These are phyloP conservation scores for Brassica incana DNA, from an alignment of 345 rosid genomes.

Conservation along the genomic window DNA sequence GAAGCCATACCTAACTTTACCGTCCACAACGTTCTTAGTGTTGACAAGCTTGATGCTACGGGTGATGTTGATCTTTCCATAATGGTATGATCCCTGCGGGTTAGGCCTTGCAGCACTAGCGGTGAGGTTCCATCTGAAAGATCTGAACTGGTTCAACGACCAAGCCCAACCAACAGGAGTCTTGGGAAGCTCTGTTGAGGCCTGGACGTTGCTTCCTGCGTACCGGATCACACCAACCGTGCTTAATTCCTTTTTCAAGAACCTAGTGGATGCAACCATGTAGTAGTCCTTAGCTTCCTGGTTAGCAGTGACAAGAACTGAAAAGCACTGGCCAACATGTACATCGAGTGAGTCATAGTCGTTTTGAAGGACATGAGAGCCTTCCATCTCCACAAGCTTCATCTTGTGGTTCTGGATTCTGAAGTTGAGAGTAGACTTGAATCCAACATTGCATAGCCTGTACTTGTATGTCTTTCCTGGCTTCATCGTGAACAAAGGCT, in stretches of 20 bases:
- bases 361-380: background rate
- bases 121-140: background rate
- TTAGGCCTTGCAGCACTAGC: background rate
- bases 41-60: background rate
- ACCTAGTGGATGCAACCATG: background rate
- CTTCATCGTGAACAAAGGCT: conserved; percentile 1
- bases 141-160: background rate
- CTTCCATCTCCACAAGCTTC: conserved; percentile 1
- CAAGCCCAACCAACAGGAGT: background rate
- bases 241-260: background rate
- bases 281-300: background rate
- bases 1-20: background rate
- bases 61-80: background rate
- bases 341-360: background rate
- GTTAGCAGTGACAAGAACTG: background rate
- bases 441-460: background rate
- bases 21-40: background rate
- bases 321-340: background rate
- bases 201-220: background rate
- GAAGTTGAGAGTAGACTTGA: background rate
- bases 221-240: background rate
- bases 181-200: background rate
- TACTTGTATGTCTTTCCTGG: background rate
- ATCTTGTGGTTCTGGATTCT: background rate
- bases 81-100: background rate